Conservation (phyloP, 2,329 filamentous ascomycete species). For the Ophiostoma perfectum region DNA sequence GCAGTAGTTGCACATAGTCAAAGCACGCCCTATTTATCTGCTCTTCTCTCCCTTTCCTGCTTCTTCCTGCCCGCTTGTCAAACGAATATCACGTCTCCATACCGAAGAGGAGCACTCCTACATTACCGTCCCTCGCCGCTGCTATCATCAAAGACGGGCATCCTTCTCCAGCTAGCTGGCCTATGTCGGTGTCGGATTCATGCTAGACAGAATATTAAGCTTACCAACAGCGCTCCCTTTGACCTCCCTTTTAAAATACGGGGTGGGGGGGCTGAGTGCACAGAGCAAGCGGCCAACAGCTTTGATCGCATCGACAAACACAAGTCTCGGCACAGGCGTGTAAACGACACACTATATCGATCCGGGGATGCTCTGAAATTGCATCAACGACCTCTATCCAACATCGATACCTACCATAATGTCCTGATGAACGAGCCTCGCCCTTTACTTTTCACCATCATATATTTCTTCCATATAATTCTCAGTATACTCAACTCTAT, state of each 20-base stretch:
- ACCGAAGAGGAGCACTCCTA: no score
- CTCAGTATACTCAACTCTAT: no score
- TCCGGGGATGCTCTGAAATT: neutral
- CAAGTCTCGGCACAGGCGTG: neutral
- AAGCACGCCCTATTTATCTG: constrained; percentile 4
- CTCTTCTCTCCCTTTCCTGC: neutral
- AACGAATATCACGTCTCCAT: neutral
- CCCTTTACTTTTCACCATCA: neutral
- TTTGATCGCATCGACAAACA: neutral
- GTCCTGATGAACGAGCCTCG: neutral
- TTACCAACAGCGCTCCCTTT: neutral
- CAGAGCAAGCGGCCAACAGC: neutral
- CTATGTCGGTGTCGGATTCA: neutral
- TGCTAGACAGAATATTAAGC: neutral
- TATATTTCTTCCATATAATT: neutral
- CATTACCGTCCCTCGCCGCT: no score
- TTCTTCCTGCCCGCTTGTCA: neutral
- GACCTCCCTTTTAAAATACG: neutral
- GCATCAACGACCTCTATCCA: neutral
- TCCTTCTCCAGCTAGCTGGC: neutral
- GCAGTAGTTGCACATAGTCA: neutral
- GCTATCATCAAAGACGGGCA: no score
- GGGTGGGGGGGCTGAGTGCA: constrained; percentile 1
- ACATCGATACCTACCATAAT: neutral
- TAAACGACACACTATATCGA: neutral